Evolutionary conservation across 2,329 filamentous ascomycete genomes (phyloP).

Genomic region (Sporothrix brunneoviolacea): DNA sequence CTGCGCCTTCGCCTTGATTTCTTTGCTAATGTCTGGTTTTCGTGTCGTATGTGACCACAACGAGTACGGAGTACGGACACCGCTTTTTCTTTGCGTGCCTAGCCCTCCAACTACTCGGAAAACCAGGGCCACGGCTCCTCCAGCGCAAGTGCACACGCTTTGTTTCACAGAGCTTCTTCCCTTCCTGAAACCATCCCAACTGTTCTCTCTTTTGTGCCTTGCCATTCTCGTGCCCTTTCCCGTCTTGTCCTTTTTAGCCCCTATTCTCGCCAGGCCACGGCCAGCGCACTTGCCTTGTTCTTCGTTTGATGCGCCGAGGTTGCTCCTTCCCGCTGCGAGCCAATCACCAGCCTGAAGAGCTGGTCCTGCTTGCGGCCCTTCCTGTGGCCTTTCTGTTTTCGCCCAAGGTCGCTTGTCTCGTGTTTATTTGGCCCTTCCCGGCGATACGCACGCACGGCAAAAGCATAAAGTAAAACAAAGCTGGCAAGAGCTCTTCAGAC

Average conservation of each 20-base stretch:
- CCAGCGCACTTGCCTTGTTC: neutral
- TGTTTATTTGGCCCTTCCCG: slow-evolving; percentile 7
- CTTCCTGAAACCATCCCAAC: neutral
- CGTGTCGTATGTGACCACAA: no score
- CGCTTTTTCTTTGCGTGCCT: neutral
- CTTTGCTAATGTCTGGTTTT: neutral
- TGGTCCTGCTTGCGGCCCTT: neutral
- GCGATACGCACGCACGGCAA: slow-evolving; percentile 14
- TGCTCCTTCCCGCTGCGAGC: neutral
- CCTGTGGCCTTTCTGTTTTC: neutral
- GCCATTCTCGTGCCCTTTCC: neutral
- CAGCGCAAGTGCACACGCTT: neutral
- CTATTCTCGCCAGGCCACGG: no score
- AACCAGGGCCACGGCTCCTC: no score
- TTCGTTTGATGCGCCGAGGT: neutral
- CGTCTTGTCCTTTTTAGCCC: neutral
- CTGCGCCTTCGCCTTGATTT: neutral
- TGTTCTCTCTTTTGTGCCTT: no score
- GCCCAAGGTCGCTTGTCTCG: slow-evolving; percentile 5
- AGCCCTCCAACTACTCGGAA: no score
- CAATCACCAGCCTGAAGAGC: slow-evolving; percentile 9
- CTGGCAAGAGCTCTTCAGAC: slow-evolving; percentile 14
- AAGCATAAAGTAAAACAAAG: slow-evolving; percentile 8
- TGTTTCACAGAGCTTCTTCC: neutral
- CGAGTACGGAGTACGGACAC: neutral